phyloP scores from a whole-genome alignment of 2,329 filamentous ascomycete species.

The Aspergillus glaucus region DNA sequence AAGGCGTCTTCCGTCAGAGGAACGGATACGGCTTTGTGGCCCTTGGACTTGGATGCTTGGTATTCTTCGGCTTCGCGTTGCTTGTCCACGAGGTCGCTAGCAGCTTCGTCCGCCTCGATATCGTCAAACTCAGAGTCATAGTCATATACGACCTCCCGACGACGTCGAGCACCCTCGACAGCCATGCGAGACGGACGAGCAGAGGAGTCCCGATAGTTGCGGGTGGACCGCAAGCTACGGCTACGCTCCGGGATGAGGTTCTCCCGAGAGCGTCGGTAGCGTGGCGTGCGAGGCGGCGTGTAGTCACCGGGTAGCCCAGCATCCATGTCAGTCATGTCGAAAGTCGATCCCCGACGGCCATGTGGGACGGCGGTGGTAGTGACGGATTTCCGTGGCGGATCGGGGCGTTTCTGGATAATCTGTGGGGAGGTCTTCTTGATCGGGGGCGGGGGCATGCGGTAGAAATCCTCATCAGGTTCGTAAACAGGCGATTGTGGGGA shows the following conservation, averaged over 20 bases:
- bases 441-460: slow-evolving; percentile 39
- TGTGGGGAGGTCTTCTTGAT: slow-evolving; percentile 23
- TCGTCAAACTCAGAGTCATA: slow-evolving; percentile 9
- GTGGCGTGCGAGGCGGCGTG: neutral
- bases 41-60: slow-evolving; percentile 24
- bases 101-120: slow-evolving; percentile 17
- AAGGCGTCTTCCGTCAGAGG: slow-evolving; percentile 32
- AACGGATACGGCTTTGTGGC: slow-evolving; percentile 17
- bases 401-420: slow-evolving; percentile 32
- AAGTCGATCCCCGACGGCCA: slow-evolving; percentile 23
- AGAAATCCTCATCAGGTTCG: slow-evolving; percentile 36
- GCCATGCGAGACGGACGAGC: slow-evolving; percentile 24
- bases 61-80: slow-evolving; percentile 34
- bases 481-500: slow-evolving; percentile 19
- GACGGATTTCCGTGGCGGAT: slow-evolving; percentile 25
- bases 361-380: slow-evolving; percentile 23
- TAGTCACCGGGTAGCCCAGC: slow-evolving; percentile 26
- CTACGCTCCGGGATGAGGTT: slow-evolving; percentile 27
- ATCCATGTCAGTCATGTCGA: slow-evolving; percentile 31
- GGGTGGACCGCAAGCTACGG: slow-evolving; percentile 23
- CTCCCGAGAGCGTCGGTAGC: slow-evolving; percentile 25
- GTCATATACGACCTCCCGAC: slow-evolving; percentile 24
- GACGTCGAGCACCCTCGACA: slow-evolving; percentile 30
- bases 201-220: slow-evolving; percentile 27
- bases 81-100: slow-evolving; percentile 30